A percentile compares a stretch with the other conserved stretches of the same genome.
These are phyloP conservation scores for Fennellomyces sp. DNA, from an alignment of 371 early-diverging fungal species.

Conservation along the genomic window DNA sequence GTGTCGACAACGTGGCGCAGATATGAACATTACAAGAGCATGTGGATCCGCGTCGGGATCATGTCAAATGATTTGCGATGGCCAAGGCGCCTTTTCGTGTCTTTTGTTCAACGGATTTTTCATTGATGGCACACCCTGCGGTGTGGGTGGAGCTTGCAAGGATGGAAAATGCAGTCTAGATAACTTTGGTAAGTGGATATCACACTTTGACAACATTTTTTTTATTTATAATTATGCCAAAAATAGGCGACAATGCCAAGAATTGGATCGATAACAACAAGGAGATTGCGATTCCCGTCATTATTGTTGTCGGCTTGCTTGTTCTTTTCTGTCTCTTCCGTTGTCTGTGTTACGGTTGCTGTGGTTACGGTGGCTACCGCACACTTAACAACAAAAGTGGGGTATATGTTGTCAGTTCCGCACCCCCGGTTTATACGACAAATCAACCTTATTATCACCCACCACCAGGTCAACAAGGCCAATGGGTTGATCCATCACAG, in stretches of 20 bases:
- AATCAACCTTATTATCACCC: constrained; percentile 24
- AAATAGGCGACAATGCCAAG: constrained; percentile 30
- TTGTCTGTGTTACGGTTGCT: constrained; percentile 45
- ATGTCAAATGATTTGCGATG: constrained; percentile 72
- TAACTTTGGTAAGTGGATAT: constrained; percentile 38
- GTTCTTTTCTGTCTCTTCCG: constrained; percentile 54
- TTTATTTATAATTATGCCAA: neutral
- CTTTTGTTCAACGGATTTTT: constrained; percentile 78
- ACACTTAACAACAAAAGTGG: constrained; percentile 16
- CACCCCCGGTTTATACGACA: constrained; percentile 14
- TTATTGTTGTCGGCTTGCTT: constrained; percentile 47
- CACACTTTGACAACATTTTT: neutral
- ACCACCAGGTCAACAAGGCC: constrained; percentile 17
- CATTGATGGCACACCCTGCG: constrained; percentile 90
- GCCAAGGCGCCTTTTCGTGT: constrained; percentile 60
- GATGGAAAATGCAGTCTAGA: constrained; percentile 47
- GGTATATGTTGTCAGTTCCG: constrained; percentile 22
- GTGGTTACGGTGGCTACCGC: constrained; percentile 27
- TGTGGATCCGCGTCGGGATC: constrained; percentile 50
- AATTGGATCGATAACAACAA: constrained; percentile 46
- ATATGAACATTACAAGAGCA: constrained; percentile 45
- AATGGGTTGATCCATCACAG: constrained; percentile 55
- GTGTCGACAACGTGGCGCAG: constrained; percentile 62
- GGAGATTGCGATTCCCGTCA: constrained; percentile 56
- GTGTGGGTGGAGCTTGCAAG: constrained; percentile 67